Percentiles rank a stretch among this genome's conserved stretches.
Conservation (phyloP, 805 yeast species). For the Wickerhamiella hasegawae region DNA sequence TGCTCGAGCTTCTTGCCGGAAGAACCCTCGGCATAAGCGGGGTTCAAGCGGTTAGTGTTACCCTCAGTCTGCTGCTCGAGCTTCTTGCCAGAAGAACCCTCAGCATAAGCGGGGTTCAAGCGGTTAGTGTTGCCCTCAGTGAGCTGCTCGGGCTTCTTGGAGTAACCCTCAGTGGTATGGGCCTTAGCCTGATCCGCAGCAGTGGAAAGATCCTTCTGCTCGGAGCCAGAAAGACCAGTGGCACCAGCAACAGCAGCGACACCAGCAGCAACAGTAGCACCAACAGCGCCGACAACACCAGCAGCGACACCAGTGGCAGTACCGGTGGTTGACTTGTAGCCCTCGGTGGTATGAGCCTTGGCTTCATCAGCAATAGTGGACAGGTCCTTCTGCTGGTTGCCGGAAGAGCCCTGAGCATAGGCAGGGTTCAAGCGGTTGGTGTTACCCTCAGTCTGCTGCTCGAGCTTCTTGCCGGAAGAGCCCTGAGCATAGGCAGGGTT, state of each 20-base stretch:
- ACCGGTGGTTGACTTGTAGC: background rate
- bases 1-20: no score
- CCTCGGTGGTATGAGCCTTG: background rate
- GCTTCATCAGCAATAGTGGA: constrained; percentile 1
- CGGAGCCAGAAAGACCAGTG: background rate
- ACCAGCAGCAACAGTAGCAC: background rate
- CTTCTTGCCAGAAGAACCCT: no score
- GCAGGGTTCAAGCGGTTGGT: background rate
- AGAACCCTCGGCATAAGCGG: no score
- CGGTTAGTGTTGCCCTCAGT: no score
- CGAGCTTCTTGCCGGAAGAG: no score
- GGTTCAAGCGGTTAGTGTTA: background rate
- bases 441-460: background rate
- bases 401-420: background rate
- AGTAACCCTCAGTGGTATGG: constrained; percentile 2
- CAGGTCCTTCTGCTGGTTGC: background rate
- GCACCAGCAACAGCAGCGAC: constrained; percentile 1
- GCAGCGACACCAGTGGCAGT: background rate
- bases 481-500: no score
- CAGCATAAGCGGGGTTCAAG: no score
- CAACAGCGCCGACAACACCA: constrained; percentile 1
- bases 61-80: background rate
- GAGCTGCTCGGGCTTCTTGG: background rate
- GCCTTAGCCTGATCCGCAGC: constrained; percentile 1
- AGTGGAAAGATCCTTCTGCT: constrained; percentile 1